A percentile compares a stretch with the other conserved stretches of the same genome.
Conservation (phyloP, 257 asterid species). For the Jacaranda copaia region DNA sequence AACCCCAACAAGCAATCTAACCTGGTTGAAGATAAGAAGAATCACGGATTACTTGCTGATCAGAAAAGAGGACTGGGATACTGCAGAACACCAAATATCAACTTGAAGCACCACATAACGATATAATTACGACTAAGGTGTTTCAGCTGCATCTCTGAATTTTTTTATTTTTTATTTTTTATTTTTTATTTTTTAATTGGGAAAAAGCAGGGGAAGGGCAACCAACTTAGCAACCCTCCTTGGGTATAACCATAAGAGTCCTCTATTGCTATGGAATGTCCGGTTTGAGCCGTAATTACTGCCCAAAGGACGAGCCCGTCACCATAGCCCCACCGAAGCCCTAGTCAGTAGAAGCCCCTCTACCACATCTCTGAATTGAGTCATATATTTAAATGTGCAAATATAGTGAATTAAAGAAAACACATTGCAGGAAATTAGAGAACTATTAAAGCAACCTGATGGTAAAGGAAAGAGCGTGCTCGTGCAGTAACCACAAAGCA, state of each 20-base stretch:
- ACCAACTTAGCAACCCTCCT: no score
- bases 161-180: no score
- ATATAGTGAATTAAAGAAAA: conserved; percentile 7
- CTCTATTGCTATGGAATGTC: no score
- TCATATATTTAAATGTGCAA: conserved; percentile 11
- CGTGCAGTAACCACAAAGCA: conserved; percentile 91
- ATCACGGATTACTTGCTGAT: background rate
- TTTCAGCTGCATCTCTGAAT: background rate
- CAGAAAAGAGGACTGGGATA: background rate
- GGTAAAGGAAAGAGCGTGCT: conserved; percentile 90
- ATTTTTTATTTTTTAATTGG: no score
- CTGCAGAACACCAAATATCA: background rate
- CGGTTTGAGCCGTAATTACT: no score
- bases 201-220: no score
- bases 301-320: no score
- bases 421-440: conserved; percentile 8
- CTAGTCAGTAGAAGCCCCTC: no score
- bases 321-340: no score
- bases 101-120: background rate
- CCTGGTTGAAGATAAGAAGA: conserved; percentile 51
- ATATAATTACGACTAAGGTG: background rate
- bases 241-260: no score
- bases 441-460: conserved; percentile 67
- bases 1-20: conserved; percentile 88
- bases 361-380: no score